Conservation (phyloP, 2,329 filamentous ascomycete species). For the Epichloe sibirici region DNA sequence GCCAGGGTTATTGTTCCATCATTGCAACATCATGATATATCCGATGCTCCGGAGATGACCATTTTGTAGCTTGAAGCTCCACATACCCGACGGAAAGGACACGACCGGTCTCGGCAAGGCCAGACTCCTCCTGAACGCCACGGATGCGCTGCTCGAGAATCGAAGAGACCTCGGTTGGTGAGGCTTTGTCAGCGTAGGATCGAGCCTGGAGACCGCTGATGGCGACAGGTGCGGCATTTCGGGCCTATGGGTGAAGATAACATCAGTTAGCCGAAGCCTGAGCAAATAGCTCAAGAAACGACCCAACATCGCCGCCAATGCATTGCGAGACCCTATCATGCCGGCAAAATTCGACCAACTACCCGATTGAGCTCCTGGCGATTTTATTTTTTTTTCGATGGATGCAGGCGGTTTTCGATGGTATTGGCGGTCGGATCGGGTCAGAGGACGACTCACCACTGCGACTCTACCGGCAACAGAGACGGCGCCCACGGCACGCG, state of each 20-base stretch:
- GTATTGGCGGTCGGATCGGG: conserved; percentile 30
- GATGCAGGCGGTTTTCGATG: conserved; percentile 27
- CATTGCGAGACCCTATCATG: not conserved
- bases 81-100: conserved; percentile 98
- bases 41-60: not conserved
- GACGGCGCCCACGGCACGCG: conserved; percentile 87
- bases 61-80: conserved; percentile 11
- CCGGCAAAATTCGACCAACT: conserved; percentile 6
- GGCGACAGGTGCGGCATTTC: conserved; percentile 71
- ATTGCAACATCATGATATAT: not conserved
- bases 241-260: conserved; percentile 52
- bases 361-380: conserved; percentile 25
- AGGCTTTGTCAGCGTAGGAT: conserved; percentile 85
- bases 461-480: conserved; percentile 84
- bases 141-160: conserved; percentile 99
- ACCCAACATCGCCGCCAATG: conserved; percentile 8
- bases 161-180: conserved; percentile 95
- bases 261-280: conserved; percentile 40
- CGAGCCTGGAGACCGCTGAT: conserved; percentile 54
- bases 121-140: conserved; percentile 93
- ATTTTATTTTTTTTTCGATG: conserved; percentile 19
- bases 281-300: conserved; percentile 24
- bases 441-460: conserved; percentile 63
- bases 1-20: not conserved
- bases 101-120: conserved; percentile 95